Conservation (phyloP, 345 rosid genomes). For the Euphorbia peplus region DNA sequence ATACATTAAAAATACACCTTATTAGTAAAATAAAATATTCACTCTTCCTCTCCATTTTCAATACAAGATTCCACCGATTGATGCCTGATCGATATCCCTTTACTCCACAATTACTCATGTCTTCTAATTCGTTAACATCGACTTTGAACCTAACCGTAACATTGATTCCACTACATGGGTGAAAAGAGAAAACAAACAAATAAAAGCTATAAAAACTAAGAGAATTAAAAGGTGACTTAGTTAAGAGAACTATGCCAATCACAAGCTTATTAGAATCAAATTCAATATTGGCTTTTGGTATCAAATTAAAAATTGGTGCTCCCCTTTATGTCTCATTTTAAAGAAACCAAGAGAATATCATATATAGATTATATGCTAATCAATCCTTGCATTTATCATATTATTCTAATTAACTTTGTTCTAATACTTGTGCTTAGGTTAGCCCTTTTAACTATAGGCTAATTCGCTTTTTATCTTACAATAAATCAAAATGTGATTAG, state of each 20-base stretch:
- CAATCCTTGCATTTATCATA: constrained; percentile 9
- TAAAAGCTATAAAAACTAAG: not conserved
- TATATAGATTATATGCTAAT: constrained; percentile 19
- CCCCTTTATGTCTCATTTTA: not conserved
- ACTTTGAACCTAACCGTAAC: too few relatives aligned
- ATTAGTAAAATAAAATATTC: too few relatives aligned
- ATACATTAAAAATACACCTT: too few relatives aligned
- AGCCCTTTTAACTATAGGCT: constrained; percentile 20
- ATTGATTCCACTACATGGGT: too few relatives aligned
- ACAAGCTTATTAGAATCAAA: constrained; percentile 10
- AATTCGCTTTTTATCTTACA: not conserved
- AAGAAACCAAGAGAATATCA: constrained; percentile 21
- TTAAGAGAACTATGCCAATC: too few relatives aligned
- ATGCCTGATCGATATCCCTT: too few relatives aligned
- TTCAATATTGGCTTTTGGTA: constrained; percentile 3
- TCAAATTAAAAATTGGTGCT: not conserved
- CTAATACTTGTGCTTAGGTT: not conserved
- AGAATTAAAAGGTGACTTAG: not conserved
- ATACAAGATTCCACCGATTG: too few relatives aligned
- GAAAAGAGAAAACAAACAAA: too few relatives aligned
- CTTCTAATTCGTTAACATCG: too few relatives aligned
- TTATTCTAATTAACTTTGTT: constrained; percentile 13
- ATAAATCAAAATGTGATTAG: constrained; percentile 1
- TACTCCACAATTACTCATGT: too few relatives aligned
- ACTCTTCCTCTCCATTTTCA: too few relatives aligned